Evolutionary conservation across 805 yeast species (phyloP).

Genomic region (Pichia thaimueangensis): DNA sequence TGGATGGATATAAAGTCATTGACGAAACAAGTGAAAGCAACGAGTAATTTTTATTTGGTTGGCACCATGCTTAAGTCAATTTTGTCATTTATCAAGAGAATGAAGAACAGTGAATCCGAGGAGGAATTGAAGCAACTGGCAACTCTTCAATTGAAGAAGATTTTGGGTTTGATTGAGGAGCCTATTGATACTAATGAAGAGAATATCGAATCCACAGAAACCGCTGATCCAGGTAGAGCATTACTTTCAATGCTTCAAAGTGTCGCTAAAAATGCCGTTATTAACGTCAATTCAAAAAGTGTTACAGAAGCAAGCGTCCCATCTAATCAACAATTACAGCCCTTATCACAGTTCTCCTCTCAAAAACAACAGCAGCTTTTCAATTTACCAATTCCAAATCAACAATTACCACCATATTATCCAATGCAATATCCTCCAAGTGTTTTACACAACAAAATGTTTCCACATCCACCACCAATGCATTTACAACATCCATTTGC

Average conservation of each 20-base stretch:
- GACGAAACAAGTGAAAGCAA: constrained; percentile 29
- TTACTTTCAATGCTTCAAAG: constrained; percentile 54
- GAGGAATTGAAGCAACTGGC: constrained; percentile 56
- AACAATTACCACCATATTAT: constrained; percentile 12
- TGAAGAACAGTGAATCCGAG: constrained; percentile 44
- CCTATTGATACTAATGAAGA: constrained; percentile 33
- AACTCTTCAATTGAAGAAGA: constrained; percentile 55
- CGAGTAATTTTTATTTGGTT: constrained; percentile 37
- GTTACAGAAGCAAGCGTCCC: neutral
- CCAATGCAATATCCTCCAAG: constrained; percentile 13
- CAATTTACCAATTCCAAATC: too few species aligned
- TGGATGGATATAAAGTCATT: constrained; percentile 62
- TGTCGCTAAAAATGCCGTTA: constrained; percentile 31
- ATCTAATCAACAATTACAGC: neutral
- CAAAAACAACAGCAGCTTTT: constrained; percentile 6
- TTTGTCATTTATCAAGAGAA: constrained; percentile 47
- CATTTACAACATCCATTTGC: constrained; percentile 20
- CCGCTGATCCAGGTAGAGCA: constrained; percentile 70
- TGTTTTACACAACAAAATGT: constrained; percentile 6
- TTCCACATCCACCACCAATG: constrained; percentile 14
- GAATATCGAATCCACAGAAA: constrained; percentile 24
- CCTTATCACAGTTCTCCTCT: neutral
- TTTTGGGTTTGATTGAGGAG: too few species aligned
- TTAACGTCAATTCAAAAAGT: neutral
- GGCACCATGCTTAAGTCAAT: constrained; percentile 46